Percentiles rank a stretch among this genome's conserved stretches.
phyloP scores from a whole-genome alignment of 176 grass and related monocot genomes.

The Coix lacrymajobi region DNA sequence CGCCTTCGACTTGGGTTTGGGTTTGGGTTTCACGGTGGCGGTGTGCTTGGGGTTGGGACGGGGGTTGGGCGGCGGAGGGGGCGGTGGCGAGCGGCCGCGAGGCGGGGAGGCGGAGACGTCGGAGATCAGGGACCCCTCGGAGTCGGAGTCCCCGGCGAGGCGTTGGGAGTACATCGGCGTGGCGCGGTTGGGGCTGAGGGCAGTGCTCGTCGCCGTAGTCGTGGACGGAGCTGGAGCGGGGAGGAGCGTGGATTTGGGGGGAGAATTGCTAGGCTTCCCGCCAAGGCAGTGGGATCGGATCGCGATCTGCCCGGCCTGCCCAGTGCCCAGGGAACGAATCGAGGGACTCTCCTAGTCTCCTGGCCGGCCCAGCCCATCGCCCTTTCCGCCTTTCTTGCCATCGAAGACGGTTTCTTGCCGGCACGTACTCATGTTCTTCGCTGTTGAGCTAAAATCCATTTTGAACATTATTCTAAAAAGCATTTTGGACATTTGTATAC shows the following conservation, averaged over 20 bases:
- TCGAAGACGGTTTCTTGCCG: neutral
- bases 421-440: neutral
- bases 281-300: constrained; percentile 11
- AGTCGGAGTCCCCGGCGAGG: constrained; percentile 49
- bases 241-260: neutral
- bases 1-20: constrained; percentile 20
- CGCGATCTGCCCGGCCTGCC: neutral
- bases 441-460: neutral
- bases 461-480: neutral
- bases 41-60: neutral
- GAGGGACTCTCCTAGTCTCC: neutral
- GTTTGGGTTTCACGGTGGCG: constrained; percentile 35
- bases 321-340: neutral
- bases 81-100: constrained; percentile 18
- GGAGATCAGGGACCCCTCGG: constrained; percentile 67
- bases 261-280: constrained; percentile 20
- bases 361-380: neutral
- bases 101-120: constrained; percentile 60
- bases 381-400: neutral
- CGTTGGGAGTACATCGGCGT: constrained; percentile 22
- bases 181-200: neutral
- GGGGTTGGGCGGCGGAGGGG: constrained; percentile 19
- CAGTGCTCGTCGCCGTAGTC: neutral
- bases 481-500: too few relatives aligned
- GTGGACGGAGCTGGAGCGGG: neutral